These are phyloP conservation scores for Talaromyces wortmannii DNA, from an alignment of 495 filamentous ascomycete species.

Conservation along the genomic window DNA sequence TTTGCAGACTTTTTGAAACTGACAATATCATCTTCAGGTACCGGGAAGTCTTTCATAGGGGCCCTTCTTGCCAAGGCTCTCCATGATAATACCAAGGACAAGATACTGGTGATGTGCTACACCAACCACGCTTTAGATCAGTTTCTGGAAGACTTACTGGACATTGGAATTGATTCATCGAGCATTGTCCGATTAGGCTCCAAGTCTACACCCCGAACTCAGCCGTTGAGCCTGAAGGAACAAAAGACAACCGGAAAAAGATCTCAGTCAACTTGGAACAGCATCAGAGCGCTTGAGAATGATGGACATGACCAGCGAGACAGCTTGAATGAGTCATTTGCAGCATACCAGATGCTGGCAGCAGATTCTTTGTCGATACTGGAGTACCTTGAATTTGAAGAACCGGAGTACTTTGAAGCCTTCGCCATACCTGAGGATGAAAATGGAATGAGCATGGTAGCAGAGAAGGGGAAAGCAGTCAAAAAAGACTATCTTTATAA, in stretches of 20 bases:
- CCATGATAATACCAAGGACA: conserved; percentile 40
- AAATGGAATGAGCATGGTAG: conserved; percentile 39
- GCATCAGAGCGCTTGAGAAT: conserved; percentile 29
- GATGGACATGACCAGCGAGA: conserved; percentile 12
- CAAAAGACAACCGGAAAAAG: conserved; percentile 27
- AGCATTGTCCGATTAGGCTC: conserved; percentile 64
- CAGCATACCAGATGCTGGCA: conserved; percentile 11
- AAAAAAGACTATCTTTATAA: conserved; percentile 44
- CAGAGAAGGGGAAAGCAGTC: conserved; percentile 37
- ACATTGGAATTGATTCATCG: conserved; percentile 47
- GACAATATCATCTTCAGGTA: conserved; percentile 41
- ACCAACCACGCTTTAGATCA: conserved; percentile 76
- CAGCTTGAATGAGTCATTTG: conserved; percentile 14
- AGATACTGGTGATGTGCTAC: conserved; percentile 56
- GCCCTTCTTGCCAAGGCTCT: conserved; percentile 57
- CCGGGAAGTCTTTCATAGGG: conserved; percentile 76
- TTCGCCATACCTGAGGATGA: conserved; percentile 39
- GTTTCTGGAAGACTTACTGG: conserved; percentile 61
- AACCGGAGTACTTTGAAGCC: conserved; percentile 48
- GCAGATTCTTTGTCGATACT: conserved; percentile 29
- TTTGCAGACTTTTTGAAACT: background rate
- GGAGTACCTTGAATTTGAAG: conserved; percentile 60
- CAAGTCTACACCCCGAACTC: conserved; percentile 48
- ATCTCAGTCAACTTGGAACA: conserved; percentile 20
- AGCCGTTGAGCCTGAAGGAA: conserved; percentile 35